A percentile compares a stretch with the other conserved stretches of the same genome.
Conservation (phyloP, 176 grass and related monocot species). For the Zizania latifolia region DNA sequence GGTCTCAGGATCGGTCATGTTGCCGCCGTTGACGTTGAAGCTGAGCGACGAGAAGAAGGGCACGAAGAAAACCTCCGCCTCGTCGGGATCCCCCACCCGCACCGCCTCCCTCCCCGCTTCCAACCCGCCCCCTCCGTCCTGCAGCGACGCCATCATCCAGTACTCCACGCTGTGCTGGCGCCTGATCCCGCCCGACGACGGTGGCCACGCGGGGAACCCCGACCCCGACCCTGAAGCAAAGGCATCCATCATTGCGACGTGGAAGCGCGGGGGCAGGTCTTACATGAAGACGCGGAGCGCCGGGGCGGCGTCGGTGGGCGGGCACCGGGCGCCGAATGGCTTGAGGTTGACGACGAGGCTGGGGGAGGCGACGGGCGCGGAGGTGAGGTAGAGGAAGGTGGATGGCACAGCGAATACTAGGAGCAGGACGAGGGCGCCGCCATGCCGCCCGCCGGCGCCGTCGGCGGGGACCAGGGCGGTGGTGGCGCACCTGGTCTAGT, state of each 20-base stretch:
- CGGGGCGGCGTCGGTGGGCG: conserved; percentile 15
- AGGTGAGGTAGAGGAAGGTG: conserved; percentile 58
- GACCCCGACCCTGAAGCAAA: background rate
- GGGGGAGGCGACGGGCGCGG: conserved; percentile 31
- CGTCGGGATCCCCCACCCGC: conserved; percentile 67
- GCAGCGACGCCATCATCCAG: conserved; percentile 94
- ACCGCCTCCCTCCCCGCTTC: conserved; percentile 51
- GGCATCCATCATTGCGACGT: conserved; percentile 55
- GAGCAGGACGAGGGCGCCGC: conserved; percentile 43
- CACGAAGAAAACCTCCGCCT: conserved; percentile 89
- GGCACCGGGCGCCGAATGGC: conserved; percentile 38
- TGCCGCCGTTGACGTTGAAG: conserved; percentile 91
- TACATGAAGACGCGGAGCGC: conserved; percentile 81
- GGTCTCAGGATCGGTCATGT: conserved; percentile 95
- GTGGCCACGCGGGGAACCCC: conserved; percentile 65
- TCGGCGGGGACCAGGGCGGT: background rate
- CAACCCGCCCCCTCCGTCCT: background rate
- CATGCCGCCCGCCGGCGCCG: conserved; percentile 8
- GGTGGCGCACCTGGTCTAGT: background rate
- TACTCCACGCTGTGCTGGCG: conserved; percentile 95
- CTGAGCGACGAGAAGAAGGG: conserved; percentile 98
- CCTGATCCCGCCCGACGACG: conserved; percentile 56
- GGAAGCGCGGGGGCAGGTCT: conserved; percentile 71
- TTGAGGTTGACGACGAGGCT: conserved; percentile 36
- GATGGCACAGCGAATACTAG: conserved; percentile 45